phyloP scores from a whole-genome alignment of 768 basidiomycete genomes.

The Tephrocybe sp. region DNA sequence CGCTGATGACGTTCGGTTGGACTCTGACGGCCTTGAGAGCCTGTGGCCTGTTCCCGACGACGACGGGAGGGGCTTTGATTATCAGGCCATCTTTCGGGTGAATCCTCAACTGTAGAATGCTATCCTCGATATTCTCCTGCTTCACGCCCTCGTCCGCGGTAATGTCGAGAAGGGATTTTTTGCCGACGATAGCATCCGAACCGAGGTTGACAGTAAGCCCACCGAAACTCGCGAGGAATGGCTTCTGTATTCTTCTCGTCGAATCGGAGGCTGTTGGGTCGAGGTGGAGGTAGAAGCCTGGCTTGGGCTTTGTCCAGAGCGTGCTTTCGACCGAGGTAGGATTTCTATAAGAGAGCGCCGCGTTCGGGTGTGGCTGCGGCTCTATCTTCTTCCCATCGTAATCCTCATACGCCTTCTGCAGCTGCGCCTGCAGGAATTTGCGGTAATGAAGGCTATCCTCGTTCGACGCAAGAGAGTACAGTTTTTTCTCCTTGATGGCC shows the following conservation, averaged over 20 bases:
- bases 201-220: constrained; percentile 36
- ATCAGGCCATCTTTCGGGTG: constrained; percentile 12
- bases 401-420: constrained; percentile 20
- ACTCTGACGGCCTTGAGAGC: constrained; percentile 39
- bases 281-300: constrained; percentile 55
- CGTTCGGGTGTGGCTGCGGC: constrained; percentile 63
- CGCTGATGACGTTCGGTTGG: constrained; percentile 27
- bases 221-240: constrained; percentile 41
- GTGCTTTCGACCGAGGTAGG: constrained; percentile 54
- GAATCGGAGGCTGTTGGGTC: neutral
- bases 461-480: constrained; percentile 26
- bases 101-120: constrained; percentile 30
- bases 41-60: constrained; percentile 42
- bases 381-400: constrained; percentile 42
- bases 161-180: constrained; percentile 27
- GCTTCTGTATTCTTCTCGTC: neutral
- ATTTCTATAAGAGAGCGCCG: constrained; percentile 60
- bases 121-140: constrained; percentile 14
- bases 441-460: constrained; percentile 24
- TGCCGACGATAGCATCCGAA: constrained; percentile 5
- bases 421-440: constrained; percentile 39
- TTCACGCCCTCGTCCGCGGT: constrained; percentile 29
- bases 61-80: constrained; percentile 38
- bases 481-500: constrained; percentile 15
- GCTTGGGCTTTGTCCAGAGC: constrained; percentile 50